Conservation (phyloP, 495 filamentous ascomycete species). For the Xylaria sp. region DNA sequence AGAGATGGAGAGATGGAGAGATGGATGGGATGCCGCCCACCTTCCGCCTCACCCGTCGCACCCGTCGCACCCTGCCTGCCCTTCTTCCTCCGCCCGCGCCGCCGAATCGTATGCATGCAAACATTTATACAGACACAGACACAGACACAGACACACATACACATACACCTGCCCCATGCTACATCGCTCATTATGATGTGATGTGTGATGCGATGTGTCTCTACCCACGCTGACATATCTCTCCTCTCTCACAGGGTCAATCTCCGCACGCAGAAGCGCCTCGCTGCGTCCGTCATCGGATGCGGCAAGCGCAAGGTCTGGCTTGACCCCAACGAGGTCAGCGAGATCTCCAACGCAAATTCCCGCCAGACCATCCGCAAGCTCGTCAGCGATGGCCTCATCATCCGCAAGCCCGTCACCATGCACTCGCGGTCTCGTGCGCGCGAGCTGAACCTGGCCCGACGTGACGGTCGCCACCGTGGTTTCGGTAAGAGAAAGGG, state of each 20-base stretch:
- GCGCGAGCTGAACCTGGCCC: constrained; percentile 86
- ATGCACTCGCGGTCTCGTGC: constrained; percentile 98
- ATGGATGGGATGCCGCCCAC: not conserved
- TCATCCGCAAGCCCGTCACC: constrained; percentile 99
- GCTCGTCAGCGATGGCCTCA: constrained; percentile 99
- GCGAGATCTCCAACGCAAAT: constrained; percentile 99
- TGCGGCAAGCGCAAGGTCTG: constrained; percentile 99
- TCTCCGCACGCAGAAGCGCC: constrained; percentile 99
- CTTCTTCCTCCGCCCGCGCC: not conserved
- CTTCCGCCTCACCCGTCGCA: not conserved
- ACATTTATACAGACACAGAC: not conserved
- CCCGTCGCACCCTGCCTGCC: not conserved
- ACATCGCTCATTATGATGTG: not conserved
- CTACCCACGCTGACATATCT: constrained; percentile 44
- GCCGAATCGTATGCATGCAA: constrained; percentile 1
- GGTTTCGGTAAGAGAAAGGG: constrained; percentile 99
- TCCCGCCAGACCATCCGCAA: constrained; percentile 99
- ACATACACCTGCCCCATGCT: not conserved
- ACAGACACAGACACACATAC: not conserved
- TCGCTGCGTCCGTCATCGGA: constrained; percentile 96
- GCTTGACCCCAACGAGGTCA: constrained; percentile 99
- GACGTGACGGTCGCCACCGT: constrained; percentile 92
- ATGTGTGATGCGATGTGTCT: not conserved
- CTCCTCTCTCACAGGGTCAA: constrained; percentile 78
- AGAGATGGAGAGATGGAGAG: too few relatives aligned